phyloP scores from a whole-genome alignment of 2,329 filamentous ascomycete species.

The Blastomyces silverae region DNA sequence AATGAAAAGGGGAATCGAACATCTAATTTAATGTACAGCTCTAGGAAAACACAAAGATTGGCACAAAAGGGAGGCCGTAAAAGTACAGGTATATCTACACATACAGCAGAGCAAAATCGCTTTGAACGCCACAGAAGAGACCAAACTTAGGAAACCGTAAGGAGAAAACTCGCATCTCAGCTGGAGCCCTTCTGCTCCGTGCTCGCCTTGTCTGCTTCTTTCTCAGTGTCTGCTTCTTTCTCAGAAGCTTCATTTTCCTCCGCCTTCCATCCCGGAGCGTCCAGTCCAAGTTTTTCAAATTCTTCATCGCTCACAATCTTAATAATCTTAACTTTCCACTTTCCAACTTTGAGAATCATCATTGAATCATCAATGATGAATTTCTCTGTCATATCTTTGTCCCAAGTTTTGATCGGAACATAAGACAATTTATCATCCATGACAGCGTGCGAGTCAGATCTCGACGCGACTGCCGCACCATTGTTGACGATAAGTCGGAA shows the following conservation, averaged over 20 bases:
- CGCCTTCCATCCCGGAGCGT: constrained; percentile 48
- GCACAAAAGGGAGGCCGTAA: neutral
- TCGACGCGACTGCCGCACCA: constrained; percentile 47
- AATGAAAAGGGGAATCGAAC: constrained; percentile 13
- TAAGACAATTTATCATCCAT: constrained; percentile 46
- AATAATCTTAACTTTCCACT: constrained; percentile 55
- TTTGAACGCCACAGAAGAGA: neutral
- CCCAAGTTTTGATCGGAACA: constrained; percentile 43
- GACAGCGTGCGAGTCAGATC: constrained; percentile 35
- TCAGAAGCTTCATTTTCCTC: constrained; percentile 12
- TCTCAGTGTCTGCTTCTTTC: neutral
- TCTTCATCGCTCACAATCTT: constrained; percentile 50
- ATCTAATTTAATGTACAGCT: constrained; percentile 8
- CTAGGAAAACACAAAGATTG: neutral
- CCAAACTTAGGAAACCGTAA: neutral
- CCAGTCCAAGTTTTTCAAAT: constrained; percentile 43
- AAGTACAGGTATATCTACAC: neutral
- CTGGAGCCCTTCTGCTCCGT: neutral
- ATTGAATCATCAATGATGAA: constrained; percentile 47
- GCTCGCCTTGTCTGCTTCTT: neutral
- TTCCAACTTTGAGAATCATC: constrained; percentile 52
- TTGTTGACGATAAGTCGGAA: constrained; percentile 45
- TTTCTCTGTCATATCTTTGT: constrained; percentile 39
- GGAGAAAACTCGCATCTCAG: neutral
- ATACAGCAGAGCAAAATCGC: neutral